Evolutionary conservation across 148 eudicot species (phyloP), one percentile per base, ranked within the genome.

Genomic region (Oxyria digyna): DNA sequence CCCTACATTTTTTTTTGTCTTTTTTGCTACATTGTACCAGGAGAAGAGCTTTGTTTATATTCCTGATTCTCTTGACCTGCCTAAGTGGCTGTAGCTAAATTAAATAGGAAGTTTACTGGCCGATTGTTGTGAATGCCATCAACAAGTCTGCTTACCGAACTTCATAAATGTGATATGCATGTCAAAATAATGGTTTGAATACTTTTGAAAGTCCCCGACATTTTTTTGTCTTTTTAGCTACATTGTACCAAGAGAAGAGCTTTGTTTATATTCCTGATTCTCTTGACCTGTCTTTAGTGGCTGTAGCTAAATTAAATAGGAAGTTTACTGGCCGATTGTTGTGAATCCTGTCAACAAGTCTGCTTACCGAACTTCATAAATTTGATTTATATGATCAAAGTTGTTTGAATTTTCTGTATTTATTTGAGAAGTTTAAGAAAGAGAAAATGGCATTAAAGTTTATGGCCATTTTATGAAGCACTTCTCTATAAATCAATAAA

Each of bases 301-400:
- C 41, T 69, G 71, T 69, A 69, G 62, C 71, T 45, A 69, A 12
- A 69, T 46, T n/a, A 33, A 45, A 33, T 20, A 46, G 13, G 52
- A 46, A n/a, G 71, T n/a, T 69, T 24, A 69, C 71, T 69, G 59
- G 71, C 62, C 59, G 59, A 20, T 69, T 69, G 71, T 48, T 69
- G 59, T 69, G 31, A 68, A 69, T 46, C 1, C 52, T 4, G 23
- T 46, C 52, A 18, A 18, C 52, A 46, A 52, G 10, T 52, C 59
- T 52, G 59, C 59, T 52, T 52, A 52, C 59, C 59, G 59, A 52
- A 52, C 59, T 52, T 52, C 29, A 18, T 21, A 52, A 8, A 54
- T 54, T 54, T 24, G 27, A 24, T 54, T 12, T 54, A 24, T 54
- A 11, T 54, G 2, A n/a, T n/a, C 62, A 6, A 54, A 54, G 9